Conservation (phyloP, 1,284 basidiomycete species). For the Cronartium quercuum region DNA sequence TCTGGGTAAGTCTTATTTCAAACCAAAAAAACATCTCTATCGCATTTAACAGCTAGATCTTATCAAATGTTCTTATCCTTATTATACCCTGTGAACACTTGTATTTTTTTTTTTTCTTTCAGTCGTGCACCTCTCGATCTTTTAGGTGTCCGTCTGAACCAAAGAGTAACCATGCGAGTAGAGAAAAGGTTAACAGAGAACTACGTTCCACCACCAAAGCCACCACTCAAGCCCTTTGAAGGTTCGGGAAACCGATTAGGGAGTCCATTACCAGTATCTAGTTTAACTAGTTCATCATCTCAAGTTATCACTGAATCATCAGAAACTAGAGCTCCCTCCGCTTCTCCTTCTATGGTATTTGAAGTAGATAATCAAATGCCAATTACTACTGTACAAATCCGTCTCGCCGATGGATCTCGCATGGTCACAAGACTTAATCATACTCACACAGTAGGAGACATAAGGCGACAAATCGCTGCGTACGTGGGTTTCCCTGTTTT, state of each 20-base stretch:
- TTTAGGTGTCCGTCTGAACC: conserved; percentile 68
- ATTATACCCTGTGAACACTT: conserved; percentile 50
- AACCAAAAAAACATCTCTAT: not conserved
- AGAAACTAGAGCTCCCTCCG: conserved; percentile 41
- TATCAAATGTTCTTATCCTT: not conserved
- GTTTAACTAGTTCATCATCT: not conserved
- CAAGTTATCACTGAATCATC: conserved; percentile 9
- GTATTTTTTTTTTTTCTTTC: conserved; percentile 66
- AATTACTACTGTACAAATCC: conserved; percentile 82
- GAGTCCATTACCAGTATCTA: conserved; percentile 21
- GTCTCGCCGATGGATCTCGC: conserved; percentile 86
- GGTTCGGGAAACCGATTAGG: conserved; percentile 81
- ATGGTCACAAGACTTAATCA: conserved; percentile 84
- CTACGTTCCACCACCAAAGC: conserved; percentile 58
- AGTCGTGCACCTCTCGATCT: conserved; percentile 73
- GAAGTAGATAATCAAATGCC: conserved; percentile 74
- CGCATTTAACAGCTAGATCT: not conserved
- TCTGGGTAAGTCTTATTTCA: conserved; percentile 58
- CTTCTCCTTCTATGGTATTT: conserved; percentile 57
- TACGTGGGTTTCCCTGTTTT: conserved; percentile 53
- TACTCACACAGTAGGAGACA: conserved; percentile 78
- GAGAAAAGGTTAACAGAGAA: conserved; percentile 67
- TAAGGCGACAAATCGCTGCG: conserved; percentile 83
- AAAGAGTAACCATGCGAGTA: conserved; percentile 80
- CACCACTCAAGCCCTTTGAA: conserved; percentile 57